Evolutionary conservation across 192 early-diverging fungal genomes (phyloP), one percentile per base, ranked within the genome.

Genomic region (Podila epicladia): DNA sequence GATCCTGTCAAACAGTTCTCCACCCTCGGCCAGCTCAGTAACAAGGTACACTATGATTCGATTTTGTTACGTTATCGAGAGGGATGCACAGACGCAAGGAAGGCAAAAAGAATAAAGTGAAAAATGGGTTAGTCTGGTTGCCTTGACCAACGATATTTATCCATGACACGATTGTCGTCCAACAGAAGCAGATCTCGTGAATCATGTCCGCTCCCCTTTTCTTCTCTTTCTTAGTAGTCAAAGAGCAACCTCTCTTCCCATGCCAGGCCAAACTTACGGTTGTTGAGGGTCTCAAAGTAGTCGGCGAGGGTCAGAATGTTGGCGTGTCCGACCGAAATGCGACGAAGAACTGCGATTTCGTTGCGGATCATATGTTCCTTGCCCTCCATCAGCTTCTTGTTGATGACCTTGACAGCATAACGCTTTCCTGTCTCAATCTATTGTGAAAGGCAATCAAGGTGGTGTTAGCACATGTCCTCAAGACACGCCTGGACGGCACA

Each of bases 1-100:
- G 63, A 99, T 94, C 37, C 93, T 86, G 72, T 98, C 94, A 80
- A 98, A 98, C 32, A 99, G 84, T 83, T 99, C 98, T 28, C 97
- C 97, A 37, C 98, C 98, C 8, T 87, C 88, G 33, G 91, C 93
- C 58, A 92, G 82, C 71, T 95, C 94, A 11, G 89, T 94, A 17
- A 96, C 89, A 41, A 96, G 69, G 67, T 96, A 96, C 53, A 93
- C 89, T 91, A 65, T 48, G 35, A 37, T 37, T 7, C 35, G 53
- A 22, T 12, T 6, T n/a, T 24, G 6, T 53, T 22, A 53, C 41
- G 41, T 45, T 45, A 15, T 45, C 41, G 19, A 38, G 38, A 35
- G 28, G 29, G 51, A 24, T 26, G 24, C 22, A 28, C 28, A 35
- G 57, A 53, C 22, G n/a, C 28, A 68, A 61, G 0, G 22, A 62